Evolutionary conservation across 352 stramenopile species (phyloP).

Genomic region (Saprolegnia parasitica): DNA sequence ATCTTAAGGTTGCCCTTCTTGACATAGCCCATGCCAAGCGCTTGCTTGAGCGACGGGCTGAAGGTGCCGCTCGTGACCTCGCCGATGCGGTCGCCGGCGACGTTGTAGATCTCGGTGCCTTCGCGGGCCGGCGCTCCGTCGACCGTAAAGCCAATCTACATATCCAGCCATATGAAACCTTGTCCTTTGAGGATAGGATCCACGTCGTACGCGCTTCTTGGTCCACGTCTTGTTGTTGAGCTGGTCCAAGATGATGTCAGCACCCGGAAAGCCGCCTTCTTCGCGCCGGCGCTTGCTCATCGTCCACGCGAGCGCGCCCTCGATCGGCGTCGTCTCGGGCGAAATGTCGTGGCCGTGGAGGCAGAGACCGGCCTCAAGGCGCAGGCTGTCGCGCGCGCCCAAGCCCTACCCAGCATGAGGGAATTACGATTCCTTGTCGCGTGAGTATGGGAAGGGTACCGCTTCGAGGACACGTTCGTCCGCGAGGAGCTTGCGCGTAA

Average conservation of each 20-base stretch:
- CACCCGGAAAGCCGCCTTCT: slow-evolving; percentile 92
- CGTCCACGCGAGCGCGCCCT: slow-evolving; percentile 92
- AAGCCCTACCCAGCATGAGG: slow-evolving; percentile 56
- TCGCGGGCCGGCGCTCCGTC: slow-evolving; percentile 93
- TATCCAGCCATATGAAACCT: slow-evolving; percentile 12
- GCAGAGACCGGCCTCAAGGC: slow-evolving; percentile 97
- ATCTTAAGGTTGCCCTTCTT: slow-evolving; percentile 86
- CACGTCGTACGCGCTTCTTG: slow-evolving; percentile 72
- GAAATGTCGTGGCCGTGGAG: slow-evolving; percentile 99
- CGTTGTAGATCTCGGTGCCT: slow-evolving; percentile 90
- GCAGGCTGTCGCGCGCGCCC: slow-evolving; percentile 94
- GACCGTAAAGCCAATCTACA: slow-evolving; percentile 90
- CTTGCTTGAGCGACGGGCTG: slow-evolving; percentile 93
- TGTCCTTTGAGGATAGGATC: neutral
- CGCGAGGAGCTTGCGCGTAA: slow-evolving; percentile 50
- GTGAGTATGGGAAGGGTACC: neutral
- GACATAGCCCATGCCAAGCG: slow-evolving; percentile 99
- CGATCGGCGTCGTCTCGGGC: slow-evolving; percentile 91
- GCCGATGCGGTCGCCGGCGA: slow-evolving; percentile 60
- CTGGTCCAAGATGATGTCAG: slow-evolving; percentile 92
- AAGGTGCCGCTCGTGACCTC: slow-evolving; percentile 96
- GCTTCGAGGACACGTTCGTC: slow-evolving; percentile 85
- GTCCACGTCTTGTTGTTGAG: slow-evolving; percentile 91
- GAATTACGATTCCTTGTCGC: neutral
- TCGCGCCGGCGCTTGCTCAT: slow-evolving; percentile 83